phyloP scores from a whole-genome alignment of 805 yeast genomes.

The Lachancea thermotolerans region DNA sequence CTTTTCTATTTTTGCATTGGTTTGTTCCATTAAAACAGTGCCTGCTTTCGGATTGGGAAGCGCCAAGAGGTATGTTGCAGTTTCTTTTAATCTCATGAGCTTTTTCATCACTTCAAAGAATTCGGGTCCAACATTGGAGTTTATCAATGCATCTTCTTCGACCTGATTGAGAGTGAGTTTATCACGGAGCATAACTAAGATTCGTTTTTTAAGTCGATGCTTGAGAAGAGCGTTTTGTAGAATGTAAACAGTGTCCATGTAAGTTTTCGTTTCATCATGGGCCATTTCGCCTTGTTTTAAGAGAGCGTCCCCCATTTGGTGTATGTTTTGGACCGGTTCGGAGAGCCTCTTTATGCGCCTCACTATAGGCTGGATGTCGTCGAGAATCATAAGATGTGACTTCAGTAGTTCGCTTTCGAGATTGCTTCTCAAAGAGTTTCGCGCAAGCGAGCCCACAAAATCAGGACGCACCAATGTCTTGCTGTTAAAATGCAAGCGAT shows the following conservation, averaged over 20 bases:
- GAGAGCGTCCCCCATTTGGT: conserved; percentile 10
- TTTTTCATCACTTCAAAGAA: conserved; percentile 56
- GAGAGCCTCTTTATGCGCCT: conserved; percentile 35
- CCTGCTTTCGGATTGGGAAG: conserved; percentile 65
- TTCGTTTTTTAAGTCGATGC: conserved; percentile 40
- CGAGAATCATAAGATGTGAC: conserved; percentile 45
- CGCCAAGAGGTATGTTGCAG: conserved; percentile 64
- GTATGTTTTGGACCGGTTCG: conserved; percentile 20
- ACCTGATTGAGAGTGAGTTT: conserved; percentile 63
- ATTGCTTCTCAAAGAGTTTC: conserved; percentile 54
- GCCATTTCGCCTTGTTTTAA: conserved; percentile 17
- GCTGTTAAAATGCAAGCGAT: conserved; percentile 18
- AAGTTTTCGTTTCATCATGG: conserved; percentile 23
- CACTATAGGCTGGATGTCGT: conserved; percentile 39
- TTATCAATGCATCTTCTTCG: conserved; percentile 56
- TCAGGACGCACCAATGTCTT: conserved; percentile 40
- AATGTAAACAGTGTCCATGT: conserved; percentile 11
- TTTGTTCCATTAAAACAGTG: conserved; percentile 52
- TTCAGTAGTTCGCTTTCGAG: conserved; percentile 55
- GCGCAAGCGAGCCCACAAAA: conserved; percentile 49
- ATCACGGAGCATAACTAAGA: conserved; percentile 48
- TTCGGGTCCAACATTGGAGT: conserved; percentile 37
- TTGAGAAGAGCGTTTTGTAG: conserved; percentile 15
- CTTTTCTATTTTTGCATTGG: conserved; percentile 43
- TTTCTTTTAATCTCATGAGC: conserved; percentile 56